Conservation (phyloP, 148 eudicot genomes). For the Vaccinium corymbosum region DNA sequence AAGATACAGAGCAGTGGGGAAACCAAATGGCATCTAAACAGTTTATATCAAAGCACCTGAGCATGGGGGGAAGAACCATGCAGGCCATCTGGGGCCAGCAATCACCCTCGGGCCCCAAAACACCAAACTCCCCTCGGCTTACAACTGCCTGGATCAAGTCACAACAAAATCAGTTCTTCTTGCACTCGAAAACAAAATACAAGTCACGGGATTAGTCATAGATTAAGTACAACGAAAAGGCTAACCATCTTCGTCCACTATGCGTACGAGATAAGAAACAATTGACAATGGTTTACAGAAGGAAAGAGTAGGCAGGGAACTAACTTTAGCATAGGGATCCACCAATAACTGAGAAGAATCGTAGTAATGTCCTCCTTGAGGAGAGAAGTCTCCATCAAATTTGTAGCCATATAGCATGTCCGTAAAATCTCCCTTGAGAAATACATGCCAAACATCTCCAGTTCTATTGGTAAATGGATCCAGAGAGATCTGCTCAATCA, state of each 20-base stretch:
- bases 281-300: background rate
- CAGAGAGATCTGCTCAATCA: constrained; percentile 69
- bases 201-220: background rate
- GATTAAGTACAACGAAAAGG: background rate
- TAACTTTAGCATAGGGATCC: constrained; percentile 94
- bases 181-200: constrained; percentile 11
- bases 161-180: constrained; percentile 17
- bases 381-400: constrained; percentile 74
- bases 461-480: constrained; percentile 76
- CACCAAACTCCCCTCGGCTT: constrained; percentile 81
- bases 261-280: background rate
- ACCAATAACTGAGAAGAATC: constrained; percentile 65
- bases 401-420: constrained; percentile 76
- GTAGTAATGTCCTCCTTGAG: constrained; percentile 75
- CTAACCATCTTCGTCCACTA: constrained; percentile 5
- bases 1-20: background rate
- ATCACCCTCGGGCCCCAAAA: constrained; percentile 58
- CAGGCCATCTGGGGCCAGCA: constrained; percentile 97
- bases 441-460: constrained; percentile 91
- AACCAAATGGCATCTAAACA: background rate
- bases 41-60: constrained; percentile 44
- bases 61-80: constrained; percentile 58
- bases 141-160: constrained; percentile 66
- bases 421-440: constrained; percentile 71
- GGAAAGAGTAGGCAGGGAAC: constrained; percentile 22